Base-by-base conservation (phyloP, 2,329 filamentous ascomycete genomes). In the Aspergillus quadricinctus region DNA sequence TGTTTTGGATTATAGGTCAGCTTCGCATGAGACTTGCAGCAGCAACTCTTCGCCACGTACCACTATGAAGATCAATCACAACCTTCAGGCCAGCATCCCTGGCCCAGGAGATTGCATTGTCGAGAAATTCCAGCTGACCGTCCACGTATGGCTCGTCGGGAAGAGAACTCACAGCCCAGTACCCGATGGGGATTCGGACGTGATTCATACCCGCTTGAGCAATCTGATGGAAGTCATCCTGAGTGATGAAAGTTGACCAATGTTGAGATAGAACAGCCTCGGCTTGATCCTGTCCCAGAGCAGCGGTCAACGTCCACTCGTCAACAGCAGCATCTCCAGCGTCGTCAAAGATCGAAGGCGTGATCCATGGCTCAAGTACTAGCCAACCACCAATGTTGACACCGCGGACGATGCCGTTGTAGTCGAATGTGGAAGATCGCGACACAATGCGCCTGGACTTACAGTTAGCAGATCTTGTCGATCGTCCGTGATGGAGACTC, bases 301-400 rank as follows among this genome's bases (percentile, higher is more conserved):
- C 74, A 50, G 79, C 68, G 52, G 76, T 78, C 45, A 83, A 71
- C 0, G 80, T 81, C 67, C 78, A 85, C 63, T 86, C 84, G 62
- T 87, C 85, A 4, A 83, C 77, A 2, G 82, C 82, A 43, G 68
- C 75, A 49, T 73, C 73, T 29, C 75, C 77, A 3, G 69, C 77
- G 19, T 69, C 69, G 49, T 83, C 78, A 63, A 86, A 87, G 56
- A 87, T 74, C 17, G 81, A 83, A 2, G 84, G 83, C 2, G 83
- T 86, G 53, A 86, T 86, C 83, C 83, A 85, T 17, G 83, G 83
- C 71, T 87, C 84, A 4, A 85, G 75, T 6, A 87, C 81, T 48
- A 86, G 80, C 83, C 84, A 86, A 31, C 85, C 85, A 53, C 85
- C 84, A 4, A 87, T 75, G 66, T 88, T 88, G 29, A 88, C 84